Evolutionary conservation across 176 grass and related monocot species (phyloP).

Genomic region (Musa acuminata): DNA sequence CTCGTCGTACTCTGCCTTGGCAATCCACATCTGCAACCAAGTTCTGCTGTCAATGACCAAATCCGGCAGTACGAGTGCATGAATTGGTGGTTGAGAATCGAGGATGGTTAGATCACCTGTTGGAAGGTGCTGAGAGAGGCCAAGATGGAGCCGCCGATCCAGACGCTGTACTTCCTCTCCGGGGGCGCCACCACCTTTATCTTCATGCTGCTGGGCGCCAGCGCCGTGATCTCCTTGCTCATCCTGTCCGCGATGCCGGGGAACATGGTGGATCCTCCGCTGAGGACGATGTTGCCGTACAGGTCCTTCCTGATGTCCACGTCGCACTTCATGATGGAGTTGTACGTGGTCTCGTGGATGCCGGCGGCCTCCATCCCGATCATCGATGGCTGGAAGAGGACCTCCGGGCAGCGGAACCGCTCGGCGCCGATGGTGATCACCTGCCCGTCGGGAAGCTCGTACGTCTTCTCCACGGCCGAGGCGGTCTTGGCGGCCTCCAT

Average conservation of each 20-base stretch:
- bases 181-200: conserved; percentile 93
- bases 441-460: conserved; percentile 84
- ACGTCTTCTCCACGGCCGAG: conserved; percentile 86
- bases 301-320: conserved; percentile 98
- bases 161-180: conserved; percentile 91
- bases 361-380: conserved; percentile 98
- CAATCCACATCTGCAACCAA: conserved; percentile 81
- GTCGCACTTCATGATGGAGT: conserved; percentile 98
- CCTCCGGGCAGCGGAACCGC: conserved; percentile 93
- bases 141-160: conserved; percentile 97
- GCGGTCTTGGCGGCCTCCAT: conserved; percentile 75
- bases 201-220: conserved; percentile 99
- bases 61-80: no score
- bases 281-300: conserved; percentile 86
- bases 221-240: conserved; percentile 93
- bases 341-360: conserved; percentile 96
- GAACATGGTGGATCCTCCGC: conserved; percentile 93
- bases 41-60: no score
- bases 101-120: conserved; percentile 35
- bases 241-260: conserved; percentile 83
- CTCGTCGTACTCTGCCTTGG: conserved; percentile 89
- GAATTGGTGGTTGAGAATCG: no score
- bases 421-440: conserved; percentile 91
- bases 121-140: conserved; percentile 99
- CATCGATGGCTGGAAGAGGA: conserved; percentile 94